Evolutionary conservation across 2,329 filamentous ascomycete species (phyloP), one percentile per base, ranked within the genome.

Genomic region (Sclerotinia glacialis): DNA sequence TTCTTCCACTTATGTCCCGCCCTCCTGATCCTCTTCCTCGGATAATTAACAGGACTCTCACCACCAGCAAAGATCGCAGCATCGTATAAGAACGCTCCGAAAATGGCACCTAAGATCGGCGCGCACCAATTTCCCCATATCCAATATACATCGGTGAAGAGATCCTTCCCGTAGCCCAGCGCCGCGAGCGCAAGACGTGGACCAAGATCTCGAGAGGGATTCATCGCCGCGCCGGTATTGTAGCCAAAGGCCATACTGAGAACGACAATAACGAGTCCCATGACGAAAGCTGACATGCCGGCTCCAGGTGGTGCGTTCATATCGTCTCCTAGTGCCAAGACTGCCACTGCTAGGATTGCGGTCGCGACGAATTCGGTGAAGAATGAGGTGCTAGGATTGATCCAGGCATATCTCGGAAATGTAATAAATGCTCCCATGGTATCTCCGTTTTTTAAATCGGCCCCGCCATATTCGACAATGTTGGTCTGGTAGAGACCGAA

Each of bases 31-130:
- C 79, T 75, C 68, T 76, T 77, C 34, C 80, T 79, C 3, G 80
- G 80, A 74, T 85, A 81, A 74, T 81, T 84, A 66, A 83, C 80
- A 18, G 82, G 82, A 53, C 78, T 80, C 71, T 83, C 82, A 0
- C 81, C 81, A 6, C 80, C 79, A 0, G 80, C 80, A 70, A 83
- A 84, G 69, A 80, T 83, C 70, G 78, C 79, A 68, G 80, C 77
- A 72, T 84, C 83, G 73, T 85, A 84, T 67, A 83, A 73, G 68
- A 83, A 81, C 11, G 74, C 81, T 0, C 81, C 80, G 50, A 79
- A 74, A 34, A 81, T 77, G 34, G 76, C 77, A 14, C 78, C 82
- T 54, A 68, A 69, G 26, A 78, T 66, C 0, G 78, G 77, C 14
- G 74, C 80, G 67, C 55, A 70, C 78, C 78, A 82, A 66, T 78